Evolutionary conservation across 1,139 yeast genomes (phyloP).

Genomic region (Hyphopichia khmerensis): DNA sequence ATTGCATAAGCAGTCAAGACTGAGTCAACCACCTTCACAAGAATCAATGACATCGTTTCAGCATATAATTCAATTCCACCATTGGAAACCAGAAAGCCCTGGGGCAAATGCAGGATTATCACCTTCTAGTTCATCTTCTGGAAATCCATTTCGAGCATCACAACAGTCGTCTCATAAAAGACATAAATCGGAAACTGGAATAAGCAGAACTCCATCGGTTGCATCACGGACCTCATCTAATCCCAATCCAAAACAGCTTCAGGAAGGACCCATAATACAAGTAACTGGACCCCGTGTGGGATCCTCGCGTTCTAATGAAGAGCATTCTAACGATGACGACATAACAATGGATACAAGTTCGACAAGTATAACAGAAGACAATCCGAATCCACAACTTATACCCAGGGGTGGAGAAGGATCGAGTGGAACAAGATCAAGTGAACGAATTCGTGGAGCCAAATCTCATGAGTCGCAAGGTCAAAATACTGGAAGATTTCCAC

Average conservation of each 20-base stretch:
- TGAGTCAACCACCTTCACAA: constrained; percentile 41
- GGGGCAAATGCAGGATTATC: constrained; percentile 8
- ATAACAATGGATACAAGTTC: constrained; percentile 3
- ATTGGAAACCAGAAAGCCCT: constrained; percentile 49
- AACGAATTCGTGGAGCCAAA: neutral
- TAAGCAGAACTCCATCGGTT: neutral
- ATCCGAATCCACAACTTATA: constrained; percentile 1
- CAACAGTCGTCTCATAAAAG: constrained; percentile 17
- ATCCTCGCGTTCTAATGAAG: neutral
- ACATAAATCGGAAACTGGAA: constrained; percentile 16
- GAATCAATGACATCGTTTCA: constrained; percentile 54
- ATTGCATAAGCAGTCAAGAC: constrained; percentile 34
- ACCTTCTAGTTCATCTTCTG: constrained; percentile 5
- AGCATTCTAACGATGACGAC: constrained; percentile 1
- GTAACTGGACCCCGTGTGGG: neutral
- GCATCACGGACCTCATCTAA: constrained; percentile 5
- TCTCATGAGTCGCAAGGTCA: constrained; percentile 7
- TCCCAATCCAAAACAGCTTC: constrained; percentile 2
- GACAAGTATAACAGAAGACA: constrained; percentile 1
- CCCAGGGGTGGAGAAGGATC: constrained; percentile 3
- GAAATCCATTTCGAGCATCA: constrained; percentile 1
- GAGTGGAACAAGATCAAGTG: constrained; percentile 1
- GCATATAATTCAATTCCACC: constrained; percentile 52
- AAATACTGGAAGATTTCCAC: constrained; percentile 19
- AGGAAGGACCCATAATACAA: neutral